Conservation (phyloP, 2,329 filamentous ascomycete genomes). For the Fusarium camptoceras region DNA sequence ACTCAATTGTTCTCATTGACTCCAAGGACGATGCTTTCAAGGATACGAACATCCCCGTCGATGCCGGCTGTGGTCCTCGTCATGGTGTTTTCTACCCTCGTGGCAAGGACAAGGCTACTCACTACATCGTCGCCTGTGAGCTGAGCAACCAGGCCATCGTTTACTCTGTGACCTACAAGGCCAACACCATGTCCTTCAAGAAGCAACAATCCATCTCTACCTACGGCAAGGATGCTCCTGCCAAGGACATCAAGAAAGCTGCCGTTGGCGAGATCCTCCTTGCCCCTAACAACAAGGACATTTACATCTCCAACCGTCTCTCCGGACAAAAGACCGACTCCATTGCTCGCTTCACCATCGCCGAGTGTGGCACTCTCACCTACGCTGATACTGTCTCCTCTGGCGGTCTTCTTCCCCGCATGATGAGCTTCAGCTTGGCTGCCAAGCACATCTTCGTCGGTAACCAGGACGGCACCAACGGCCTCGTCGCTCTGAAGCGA, state of each 20-base stretch:
- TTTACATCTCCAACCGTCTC: slow-evolving; percentile 65
- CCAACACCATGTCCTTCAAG: slow-evolving; percentile 52
- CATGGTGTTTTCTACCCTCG: slow-evolving; percentile 61
- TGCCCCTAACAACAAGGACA: slow-evolving; percentile 55
- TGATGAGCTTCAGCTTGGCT: slow-evolving; percentile 57
- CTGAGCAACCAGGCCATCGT: slow-evolving; percentile 58
- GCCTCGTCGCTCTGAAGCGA: slow-evolving; percentile 55
- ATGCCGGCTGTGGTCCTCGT: slow-evolving; percentile 59
- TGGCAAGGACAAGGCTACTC: slow-evolving; percentile 51
- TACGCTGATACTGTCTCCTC: slow-evolving; percentile 52
- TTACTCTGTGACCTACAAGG: slow-evolving; percentile 56
- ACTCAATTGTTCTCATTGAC: slow-evolving; percentile 61
- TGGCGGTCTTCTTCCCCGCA: slow-evolving; percentile 57
- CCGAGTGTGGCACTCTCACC: slow-evolving; percentile 48
- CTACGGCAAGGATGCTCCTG: slow-evolving; percentile 52
- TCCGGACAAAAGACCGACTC: slow-evolving; percentile 59
- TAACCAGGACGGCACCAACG: slow-evolving; percentile 58
- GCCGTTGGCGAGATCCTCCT: slow-evolving; percentile 61
- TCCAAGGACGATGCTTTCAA: slow-evolving; percentile 55
- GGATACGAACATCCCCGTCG: slow-evolving; percentile 50
- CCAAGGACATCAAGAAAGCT: slow-evolving; percentile 53
- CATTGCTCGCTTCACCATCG: slow-evolving; percentile 60
- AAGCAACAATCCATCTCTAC: slow-evolving; percentile 55
- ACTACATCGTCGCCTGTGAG: slow-evolving; percentile 63
- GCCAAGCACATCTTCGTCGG: slow-evolving; percentile 58